Base-by-base conservation (phyloP, 257 asterid species). In the Forsythia viridissima region DNA sequence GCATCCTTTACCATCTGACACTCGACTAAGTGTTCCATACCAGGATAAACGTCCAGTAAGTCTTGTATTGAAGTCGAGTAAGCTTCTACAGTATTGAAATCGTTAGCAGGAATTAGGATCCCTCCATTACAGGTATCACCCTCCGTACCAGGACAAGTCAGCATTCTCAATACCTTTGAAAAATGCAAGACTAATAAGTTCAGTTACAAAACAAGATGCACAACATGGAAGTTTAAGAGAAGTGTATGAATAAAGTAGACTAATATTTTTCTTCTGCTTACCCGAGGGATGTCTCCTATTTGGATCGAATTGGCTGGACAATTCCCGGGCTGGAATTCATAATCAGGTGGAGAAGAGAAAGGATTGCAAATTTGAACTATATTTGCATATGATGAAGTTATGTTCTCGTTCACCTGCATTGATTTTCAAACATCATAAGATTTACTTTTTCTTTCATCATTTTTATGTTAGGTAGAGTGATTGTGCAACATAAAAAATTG, bases 331-430 rank as follows among this genome's bases (percentile, higher is more conserved):
- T 87, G 90, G 74, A 86, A 93, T 63, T 82, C 79, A 39, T 91
- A 85, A 36, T 69, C 73, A 12, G 99, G 98, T 34, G 98, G 94
- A 2, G 83, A 86, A 0, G 98, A 91, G 87, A 94, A 94, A 7
- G 99, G 99, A 77, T 94, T 93, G 91, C 99, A 94, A 34, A 94
- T 89, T 13, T 90, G 96, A 41, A 90, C 81, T 42, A 90, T 46
- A 75, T 88, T 85, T 30, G 94, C 94, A 38, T 77, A 93, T 46
- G 90, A 76, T 18, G 70, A 77, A 2, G 95, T 83, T 76, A 94
- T 85, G 86, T 91, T 92, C 10, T 38, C 15, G 70, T 94, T 94
- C 81, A 94, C 97, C 98, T 92, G 93, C 81, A 68, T 44, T n/a
- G 77, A 74, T 38, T 46, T 41, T 11, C 30, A 67, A 15, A 38